phyloP scores from a whole-genome alignment of 139 green algal genomes.

The Mesotaenium endlicherianum region DNA sequence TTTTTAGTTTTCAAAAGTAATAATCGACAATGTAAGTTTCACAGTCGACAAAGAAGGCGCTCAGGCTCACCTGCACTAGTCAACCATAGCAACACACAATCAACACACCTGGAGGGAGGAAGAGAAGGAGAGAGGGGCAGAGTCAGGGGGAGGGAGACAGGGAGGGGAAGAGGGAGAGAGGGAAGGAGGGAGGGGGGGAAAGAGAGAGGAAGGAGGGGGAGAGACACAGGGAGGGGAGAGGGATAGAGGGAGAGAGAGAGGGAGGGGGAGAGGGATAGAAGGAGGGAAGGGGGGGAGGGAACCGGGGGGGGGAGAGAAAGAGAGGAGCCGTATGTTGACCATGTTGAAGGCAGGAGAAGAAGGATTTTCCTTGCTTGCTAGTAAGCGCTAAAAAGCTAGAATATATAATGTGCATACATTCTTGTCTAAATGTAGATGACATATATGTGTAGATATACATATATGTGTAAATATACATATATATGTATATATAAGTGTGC shows the following conservation, averaged over 20 bases:
- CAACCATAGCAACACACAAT: too few species aligned
- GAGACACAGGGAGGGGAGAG: not conserved
- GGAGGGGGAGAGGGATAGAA: not conserved
- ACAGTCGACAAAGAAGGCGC: conserved; percentile 65
- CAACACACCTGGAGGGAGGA: too few species aligned
- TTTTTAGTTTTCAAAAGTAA: not conserved
- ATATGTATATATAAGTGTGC: too few species aligned
- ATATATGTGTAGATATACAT: too few species aligned
- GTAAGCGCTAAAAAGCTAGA: too few species aligned
- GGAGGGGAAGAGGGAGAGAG: not conserved
- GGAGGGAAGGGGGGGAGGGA: too few species aligned
- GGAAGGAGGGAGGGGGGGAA: not conserved
- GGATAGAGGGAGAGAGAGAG: not conserved
- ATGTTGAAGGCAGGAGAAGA: too few species aligned
- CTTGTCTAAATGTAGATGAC: too few species aligned
- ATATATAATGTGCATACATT: too few species aligned
- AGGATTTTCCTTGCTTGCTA: too few species aligned
- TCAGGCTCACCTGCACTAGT: conserved; percentile 75
- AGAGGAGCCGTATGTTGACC: too few species aligned
- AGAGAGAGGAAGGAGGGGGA: not conserved
- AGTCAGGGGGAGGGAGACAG: not conserved
- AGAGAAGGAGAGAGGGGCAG: not conserved
- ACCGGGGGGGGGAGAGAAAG: not conserved
- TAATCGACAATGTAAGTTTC: not conserved
- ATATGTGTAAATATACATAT: too few species aligned